A percentile compares a stretch with the other conserved stretches of the same genome.
phyloP scores from a whole-genome alignment of 768 basidiomycete species.

The Cystobasidium ongulense region DNA sequence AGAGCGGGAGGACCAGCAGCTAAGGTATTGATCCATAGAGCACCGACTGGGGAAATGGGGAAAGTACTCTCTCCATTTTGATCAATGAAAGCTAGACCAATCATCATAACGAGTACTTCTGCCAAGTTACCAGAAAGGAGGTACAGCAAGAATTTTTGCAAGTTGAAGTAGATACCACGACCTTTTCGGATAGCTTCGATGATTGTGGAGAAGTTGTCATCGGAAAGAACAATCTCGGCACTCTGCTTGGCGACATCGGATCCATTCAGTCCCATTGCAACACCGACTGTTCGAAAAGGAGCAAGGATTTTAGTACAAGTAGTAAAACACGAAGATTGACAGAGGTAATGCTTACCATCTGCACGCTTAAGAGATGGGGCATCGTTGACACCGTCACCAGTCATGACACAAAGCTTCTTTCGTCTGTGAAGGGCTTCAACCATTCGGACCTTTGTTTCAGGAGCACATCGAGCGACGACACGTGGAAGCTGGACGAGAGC shows the following conservation, averaged over 20 bases:
- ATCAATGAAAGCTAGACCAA: constrained; percentile 57
- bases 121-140: constrained; percentile 34
- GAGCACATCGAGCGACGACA: constrained; percentile 45
- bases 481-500: constrained; percentile 50
- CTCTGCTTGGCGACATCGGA: constrained; percentile 37
- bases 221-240: constrained; percentile 46
- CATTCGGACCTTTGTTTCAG: constrained; percentile 51
- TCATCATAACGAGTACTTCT: constrained; percentile 46
- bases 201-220: constrained; percentile 46
- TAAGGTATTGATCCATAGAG: constrained; percentile 50
- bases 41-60: constrained; percentile 47
- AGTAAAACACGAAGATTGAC: constrained; percentile 36
- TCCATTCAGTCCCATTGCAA: constrained; percentile 42
- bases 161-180: constrained; percentile 34
- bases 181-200: constrained; percentile 42
- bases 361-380: constrained; percentile 56
- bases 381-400: constrained; percentile 62
- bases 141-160: constrained; percentile 35
- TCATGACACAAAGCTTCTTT: constrained; percentile 56
- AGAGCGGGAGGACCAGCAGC: constrained; percentile 48
- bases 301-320: constrained; percentile 53
- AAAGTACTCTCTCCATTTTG: constrained; percentile 51
- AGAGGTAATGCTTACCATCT: constrained; percentile 60
- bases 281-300: constrained; percentile 28
- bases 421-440: constrained; percentile 55